These are phyloP conservation scores for Aspergillus unguis DNA, from an alignment of 2,329 filamentous ascomycete species.

Conservation along the genomic window DNA sequence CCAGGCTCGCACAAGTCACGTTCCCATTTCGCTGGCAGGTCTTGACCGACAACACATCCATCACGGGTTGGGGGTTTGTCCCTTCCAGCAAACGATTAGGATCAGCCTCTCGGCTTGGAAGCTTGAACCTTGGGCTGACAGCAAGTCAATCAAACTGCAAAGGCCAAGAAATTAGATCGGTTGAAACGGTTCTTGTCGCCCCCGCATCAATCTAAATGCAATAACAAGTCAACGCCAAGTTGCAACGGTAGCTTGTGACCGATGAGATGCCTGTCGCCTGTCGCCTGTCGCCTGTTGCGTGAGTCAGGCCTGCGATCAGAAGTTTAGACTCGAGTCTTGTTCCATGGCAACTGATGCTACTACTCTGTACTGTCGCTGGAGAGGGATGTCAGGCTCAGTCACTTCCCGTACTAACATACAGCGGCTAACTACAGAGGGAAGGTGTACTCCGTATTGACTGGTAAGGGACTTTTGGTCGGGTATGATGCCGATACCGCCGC, in stretches of 20 bases:
- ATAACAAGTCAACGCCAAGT: no score
- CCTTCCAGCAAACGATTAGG: not conserved
- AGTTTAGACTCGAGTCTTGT: no score
- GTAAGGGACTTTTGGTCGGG: no score
- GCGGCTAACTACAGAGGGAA: no score
- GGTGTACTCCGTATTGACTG: no score
- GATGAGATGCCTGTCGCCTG: slow-evolving; percentile 3
- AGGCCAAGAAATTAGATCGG: slow-evolving; percentile 14
- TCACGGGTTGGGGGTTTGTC: not conserved
- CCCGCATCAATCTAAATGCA: slow-evolving; percentile 18
- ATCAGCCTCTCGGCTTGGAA: not conserved
- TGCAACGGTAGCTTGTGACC: slow-evolving; percentile 12
- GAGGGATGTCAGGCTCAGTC: no score
- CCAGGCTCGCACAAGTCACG: slow-evolving; percentile 3
- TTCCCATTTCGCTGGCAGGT: not conserved
- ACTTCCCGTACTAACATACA: no score
- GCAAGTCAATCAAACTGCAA: not conserved
- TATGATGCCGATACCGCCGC: no score
- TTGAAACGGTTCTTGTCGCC: slow-evolving; percentile 26
- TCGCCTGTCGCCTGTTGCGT: not conserved
- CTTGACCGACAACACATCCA: slow-evolving; percentile 6
- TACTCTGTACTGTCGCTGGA: no score
- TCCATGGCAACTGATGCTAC: no score
- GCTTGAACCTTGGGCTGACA: not conserved
- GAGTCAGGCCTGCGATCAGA: not conserved